Evolutionary conservation across 305 asterid species (phyloP).

Genomic region (Rubia tinctorum): DNA sequence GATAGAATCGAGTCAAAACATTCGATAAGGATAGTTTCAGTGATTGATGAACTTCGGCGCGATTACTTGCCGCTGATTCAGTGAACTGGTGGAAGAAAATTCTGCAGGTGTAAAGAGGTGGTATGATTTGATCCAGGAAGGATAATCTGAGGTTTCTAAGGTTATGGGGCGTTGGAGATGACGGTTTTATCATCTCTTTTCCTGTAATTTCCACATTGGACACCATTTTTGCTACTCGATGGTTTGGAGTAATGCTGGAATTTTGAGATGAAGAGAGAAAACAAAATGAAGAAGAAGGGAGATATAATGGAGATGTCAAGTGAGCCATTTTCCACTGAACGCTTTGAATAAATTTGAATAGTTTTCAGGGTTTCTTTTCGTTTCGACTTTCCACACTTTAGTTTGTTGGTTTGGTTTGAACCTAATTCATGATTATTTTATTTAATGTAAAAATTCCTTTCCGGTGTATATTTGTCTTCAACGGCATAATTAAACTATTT

Average conservation of each 20-base stretch:
- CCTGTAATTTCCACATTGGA: not conserved
- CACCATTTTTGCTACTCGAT: not conserved
- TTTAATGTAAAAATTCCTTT: no score
- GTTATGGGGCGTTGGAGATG: not conserved
- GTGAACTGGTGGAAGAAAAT: slow-evolving; percentile 11
- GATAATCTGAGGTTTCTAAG: not conserved
- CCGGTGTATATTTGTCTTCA: no score
- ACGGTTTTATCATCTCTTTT: not conserved
- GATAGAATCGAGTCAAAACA: slow-evolving; percentile 24
- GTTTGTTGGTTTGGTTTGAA: no score
- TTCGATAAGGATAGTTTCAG: slow-evolving; percentile 30
- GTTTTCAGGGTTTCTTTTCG: no score
- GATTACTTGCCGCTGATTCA: not conserved
- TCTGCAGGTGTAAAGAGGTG: slow-evolving; percentile 8
- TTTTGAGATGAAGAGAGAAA: not conserved
- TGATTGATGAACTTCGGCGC: not conserved
- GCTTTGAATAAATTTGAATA: no score
- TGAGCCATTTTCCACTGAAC: no score
- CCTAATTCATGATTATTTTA: no score
- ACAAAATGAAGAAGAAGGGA: not conserved
- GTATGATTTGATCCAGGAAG: slow-evolving; percentile 2
- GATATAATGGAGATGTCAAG: not conserved
- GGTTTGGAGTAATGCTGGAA: not conserved
- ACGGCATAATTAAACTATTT: no score
- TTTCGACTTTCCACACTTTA: no score